Evolutionary conservation across 305 asterid genomes (phyloP), one percentile per base, ranked within the genome.

Genomic region (Nicotiana rustica): DNA sequence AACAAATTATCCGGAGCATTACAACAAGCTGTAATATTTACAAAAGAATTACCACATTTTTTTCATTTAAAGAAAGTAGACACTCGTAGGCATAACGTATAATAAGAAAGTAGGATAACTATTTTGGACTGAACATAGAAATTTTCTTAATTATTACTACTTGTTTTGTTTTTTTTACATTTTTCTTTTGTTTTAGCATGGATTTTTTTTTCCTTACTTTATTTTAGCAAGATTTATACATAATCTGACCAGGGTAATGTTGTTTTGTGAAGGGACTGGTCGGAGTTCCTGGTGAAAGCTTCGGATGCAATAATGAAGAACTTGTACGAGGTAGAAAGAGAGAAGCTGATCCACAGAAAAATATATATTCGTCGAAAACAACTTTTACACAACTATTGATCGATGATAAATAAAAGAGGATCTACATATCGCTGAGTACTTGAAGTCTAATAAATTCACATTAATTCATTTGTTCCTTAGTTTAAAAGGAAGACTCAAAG

Each of bases 241-340:
- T 44, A 29, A 52, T 49, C 65, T 52, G 56, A 52, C 47, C 4
- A 8, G 25, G 36, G 13, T 52, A 17, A 61, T 17, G 2, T n/a
- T 81, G 13, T 44, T 67, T 0, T 82, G 49, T 85, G 55, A 84
- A 94, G 97, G 89, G 95, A 95, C 47, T 93, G 97, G 98, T 84
- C 95, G 29, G 95, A 92, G 6, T 92, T 95, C 85, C 86, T 94
- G 0, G 89, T 80, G 18, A 84, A 61, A 66, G 94, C 97, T 14
- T 84, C 92, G 0, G 94, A 91, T 64, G 97, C 92, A 81, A 93
- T 95, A 87, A 84, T 92, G 84, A 81, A 87, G 91, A 95, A 93
- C 82, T 79, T 95, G 94, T 80, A 89, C 25, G 98, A 95, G 85
- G 88, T 91, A 84, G 95, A 93, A 86, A 91, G 86, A 84, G 93